These are phyloP conservation scores for Hericium erinaceus DNA, from an alignment of 768 basidiomycete genomes.

Conservation along the genomic window DNA sequence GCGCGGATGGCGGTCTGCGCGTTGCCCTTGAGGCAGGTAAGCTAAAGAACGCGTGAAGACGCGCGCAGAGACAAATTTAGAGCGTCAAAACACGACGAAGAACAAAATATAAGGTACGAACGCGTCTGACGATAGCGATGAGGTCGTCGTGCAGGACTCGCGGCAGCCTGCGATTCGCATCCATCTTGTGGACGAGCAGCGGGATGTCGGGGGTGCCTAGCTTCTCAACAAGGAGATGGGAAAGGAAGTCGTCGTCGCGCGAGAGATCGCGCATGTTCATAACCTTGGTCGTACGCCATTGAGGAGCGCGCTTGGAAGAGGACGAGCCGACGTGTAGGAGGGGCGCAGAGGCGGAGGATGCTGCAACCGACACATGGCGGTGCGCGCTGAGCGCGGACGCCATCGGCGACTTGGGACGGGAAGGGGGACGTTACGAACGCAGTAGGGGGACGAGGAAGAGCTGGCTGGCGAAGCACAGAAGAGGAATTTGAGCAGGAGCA, in stretches of 20 bases:
- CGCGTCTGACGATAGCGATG: conserved; percentile 69
- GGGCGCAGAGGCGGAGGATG: conserved; percentile 1
- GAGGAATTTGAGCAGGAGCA: conserved; percentile 15
- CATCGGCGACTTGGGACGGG: conserved; percentile 1
- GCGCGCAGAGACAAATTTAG: conserved; percentile 7
- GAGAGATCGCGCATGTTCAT: conserved; percentile 90
- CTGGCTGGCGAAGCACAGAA: conserved; percentile 1
- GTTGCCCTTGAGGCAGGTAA: conserved; percentile 47
- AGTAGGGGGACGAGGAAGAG: conserved; percentile 3
- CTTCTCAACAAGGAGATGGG: conserved; percentile 83
- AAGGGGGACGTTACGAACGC: conserved; percentile 2
- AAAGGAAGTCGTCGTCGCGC: conserved; percentile 86
- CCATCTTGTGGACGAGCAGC: conserved; percentile 88
- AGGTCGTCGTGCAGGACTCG: conserved; percentile 64
- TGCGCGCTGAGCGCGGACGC: not conserved
- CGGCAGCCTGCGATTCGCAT: conserved; percentile 64
- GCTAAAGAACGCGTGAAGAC: conserved; percentile 28
- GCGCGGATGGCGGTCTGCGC: conserved; percentile 52
- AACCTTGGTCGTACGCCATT: conserved; percentile 77
- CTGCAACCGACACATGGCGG: not conserved
- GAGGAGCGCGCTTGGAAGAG: not conserved
- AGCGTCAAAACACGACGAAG: conserved; percentile 11
- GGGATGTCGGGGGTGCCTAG: conserved; percentile 73
- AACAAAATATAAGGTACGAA: conserved; percentile 24
- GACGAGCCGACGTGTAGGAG: not conserved